Conservation (phyloP, 805 yeast species). For the Lachancea nothofagi region DNA sequence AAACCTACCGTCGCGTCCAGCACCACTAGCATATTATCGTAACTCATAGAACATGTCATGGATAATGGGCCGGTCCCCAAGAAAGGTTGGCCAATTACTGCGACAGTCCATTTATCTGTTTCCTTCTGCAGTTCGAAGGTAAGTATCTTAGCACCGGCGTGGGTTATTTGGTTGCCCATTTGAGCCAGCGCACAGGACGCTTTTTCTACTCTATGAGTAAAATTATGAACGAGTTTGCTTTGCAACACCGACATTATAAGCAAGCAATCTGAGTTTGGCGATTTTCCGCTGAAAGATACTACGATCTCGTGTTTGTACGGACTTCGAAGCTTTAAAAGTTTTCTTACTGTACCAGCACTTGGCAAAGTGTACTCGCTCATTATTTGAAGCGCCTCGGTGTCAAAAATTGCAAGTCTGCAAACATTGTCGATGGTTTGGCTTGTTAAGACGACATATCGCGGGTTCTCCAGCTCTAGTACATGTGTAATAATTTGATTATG, state of each 20-base stretch:
- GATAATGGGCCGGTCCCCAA: not conserved
- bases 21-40: too few species aligned
- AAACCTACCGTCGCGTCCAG: too few species aligned
- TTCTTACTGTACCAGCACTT: not conserved
- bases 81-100: not conserved
- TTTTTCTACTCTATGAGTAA: not conserved
- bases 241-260: not conserved
- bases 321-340: not conserved
- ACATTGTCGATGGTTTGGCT: not conserved
- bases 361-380: not conserved
- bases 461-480: constrained; percentile 1
- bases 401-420: not conserved
- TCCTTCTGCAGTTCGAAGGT: not conserved
- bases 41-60: not conserved
- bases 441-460: not conserved
- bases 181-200: constrained; percentile 1
- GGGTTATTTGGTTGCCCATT: not conserved
- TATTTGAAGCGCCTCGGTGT: not conserved
- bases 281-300: not conserved
- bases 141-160: not conserved
- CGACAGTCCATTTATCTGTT: not conserved
- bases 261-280: not conserved
- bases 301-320: constrained; percentile 1
- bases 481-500: not conserved
- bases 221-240: not conserved